Conservation (phyloP, 805 yeast species). For the Myxozyma neotropica region DNA sequence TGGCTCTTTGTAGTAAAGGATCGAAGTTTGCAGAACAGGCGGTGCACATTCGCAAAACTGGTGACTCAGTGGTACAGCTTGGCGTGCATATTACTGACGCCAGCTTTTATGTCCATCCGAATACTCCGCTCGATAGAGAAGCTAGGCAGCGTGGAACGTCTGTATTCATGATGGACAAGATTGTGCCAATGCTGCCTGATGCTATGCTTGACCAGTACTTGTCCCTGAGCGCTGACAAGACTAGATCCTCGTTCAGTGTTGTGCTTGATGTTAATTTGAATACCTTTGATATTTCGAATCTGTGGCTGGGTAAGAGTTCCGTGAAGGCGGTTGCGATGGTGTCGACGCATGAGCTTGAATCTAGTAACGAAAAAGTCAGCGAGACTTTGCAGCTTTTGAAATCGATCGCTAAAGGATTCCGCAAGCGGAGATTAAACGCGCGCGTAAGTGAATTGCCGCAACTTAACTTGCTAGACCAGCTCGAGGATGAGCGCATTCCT, state of each 20-base stretch:
- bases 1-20: constrained; percentile 64
- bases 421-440: constrained; percentile 63
- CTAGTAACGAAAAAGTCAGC: not conserved
- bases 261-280: constrained; percentile 76
- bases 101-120: constrained; percentile 68
- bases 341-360: constrained; percentile 52
- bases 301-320: constrained; percentile 73
- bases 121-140: constrained; percentile 79
- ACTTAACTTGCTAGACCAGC: constrained; percentile 70
- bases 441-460: constrained; percentile 50
- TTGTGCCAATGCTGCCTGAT: constrained; percentile 67
- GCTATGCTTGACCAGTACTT: constrained; percentile 57
- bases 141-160: constrained; percentile 88
- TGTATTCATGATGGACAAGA: constrained; percentile 80
- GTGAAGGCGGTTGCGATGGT: constrained; percentile 65
- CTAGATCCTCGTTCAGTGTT: constrained; percentile 71
- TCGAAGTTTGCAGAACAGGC: constrained; percentile 69
- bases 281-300: constrained; percentile 69
- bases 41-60: constrained; percentile 68
- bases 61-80: constrained; percentile 66
- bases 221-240: constrained; percentile 63
- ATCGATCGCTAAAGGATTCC: constrained; percentile 63
- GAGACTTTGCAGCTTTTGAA: constrained; percentile 3
- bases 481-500: constrained; percentile 82
- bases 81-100: constrained; percentile 88